These are phyloP conservation scores for Lolium rigidum DNA, from an alignment of 176 grass and related monocot species.

Conservation along the genomic window DNA sequence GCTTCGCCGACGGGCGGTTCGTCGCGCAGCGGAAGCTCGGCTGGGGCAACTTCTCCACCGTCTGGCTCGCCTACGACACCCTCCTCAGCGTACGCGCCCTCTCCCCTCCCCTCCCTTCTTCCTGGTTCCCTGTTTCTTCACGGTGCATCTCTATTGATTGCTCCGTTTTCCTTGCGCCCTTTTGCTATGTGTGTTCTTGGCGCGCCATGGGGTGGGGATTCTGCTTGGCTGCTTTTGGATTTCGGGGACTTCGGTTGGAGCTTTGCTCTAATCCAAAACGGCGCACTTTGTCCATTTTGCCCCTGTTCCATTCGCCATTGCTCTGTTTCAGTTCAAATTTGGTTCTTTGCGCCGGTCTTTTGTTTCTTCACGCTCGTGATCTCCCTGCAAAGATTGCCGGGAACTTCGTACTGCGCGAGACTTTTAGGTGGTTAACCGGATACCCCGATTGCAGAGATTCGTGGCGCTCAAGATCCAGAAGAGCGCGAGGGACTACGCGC, in stretches of 20 bases:
- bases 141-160: not conserved
- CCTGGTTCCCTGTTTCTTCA: not conserved
- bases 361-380: not conserved
- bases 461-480: conserved; percentile 98
- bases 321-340: not conserved
- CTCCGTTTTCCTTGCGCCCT: not conserved
- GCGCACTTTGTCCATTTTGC: conserved; percentile 12
- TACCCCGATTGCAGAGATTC: conserved; percentile 53
- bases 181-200: conserved; percentile 19
- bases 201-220: conserved; percentile 5
- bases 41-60: conserved; percentile 97
- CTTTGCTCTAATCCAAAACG: conserved; percentile 25
- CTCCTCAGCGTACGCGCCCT: conserved; percentile 54
- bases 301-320: conserved; percentile 43
- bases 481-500: conserved; percentile 84
- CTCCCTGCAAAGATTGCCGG: not conserved
- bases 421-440: not conserved
- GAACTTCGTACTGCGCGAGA: not conserved
- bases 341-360: not conserved
- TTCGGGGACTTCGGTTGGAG: conserved; percentile 4
- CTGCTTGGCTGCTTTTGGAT: not conserved
- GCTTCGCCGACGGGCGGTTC: conserved; percentile 80
- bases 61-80: conserved; percentile 98
- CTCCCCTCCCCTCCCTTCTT: not conserved
- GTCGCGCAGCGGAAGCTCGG: conserved; percentile 92